These are phyloP conservation scores for Starmerella apis DNA, from an alignment of 805 yeast genomes.

Conservation along the genomic window DNA sequence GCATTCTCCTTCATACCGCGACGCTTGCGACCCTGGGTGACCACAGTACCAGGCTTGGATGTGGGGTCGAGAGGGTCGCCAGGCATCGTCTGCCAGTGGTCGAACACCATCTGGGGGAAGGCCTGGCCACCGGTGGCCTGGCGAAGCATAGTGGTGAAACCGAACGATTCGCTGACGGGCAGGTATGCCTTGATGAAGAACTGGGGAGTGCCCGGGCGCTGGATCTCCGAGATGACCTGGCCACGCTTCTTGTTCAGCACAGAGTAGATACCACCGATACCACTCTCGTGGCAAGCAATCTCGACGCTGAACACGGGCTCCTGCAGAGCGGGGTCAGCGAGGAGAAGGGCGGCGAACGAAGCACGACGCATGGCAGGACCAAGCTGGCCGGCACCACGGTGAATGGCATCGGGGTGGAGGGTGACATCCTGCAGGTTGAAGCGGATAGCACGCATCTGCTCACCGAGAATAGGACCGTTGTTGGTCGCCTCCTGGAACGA, in stretches of 20 bases:
- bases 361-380: conserved; percentile 99
- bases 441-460: conserved; percentile 91
- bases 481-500: conserved; percentile 99
- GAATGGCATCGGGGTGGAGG: conserved; percentile 99
- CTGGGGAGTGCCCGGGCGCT: conserved; percentile 99
- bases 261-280: conserved; percentile 99
- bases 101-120: conserved; percentile 99
- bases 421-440: conserved; percentile 98
- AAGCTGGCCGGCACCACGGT: conserved; percentile 99
- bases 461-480: conserved; percentile 99
- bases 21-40: conserved; percentile 72
- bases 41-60: conserved; percentile 58
- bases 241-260: conserved; percentile 97
- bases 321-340: conserved; percentile 98
- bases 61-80: conserved; percentile 91
- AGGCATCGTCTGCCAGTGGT: conserved; percentile 87
- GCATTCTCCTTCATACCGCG: conserved; percentile 94
- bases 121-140: conserved; percentile 99
- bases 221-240: conserved; percentile 98
- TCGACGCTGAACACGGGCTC: conserved; percentile 99
- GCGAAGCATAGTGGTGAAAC: conserved; percentile 99
- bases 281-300: conserved; percentile 98
- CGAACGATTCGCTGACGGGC: conserved; percentile 99
- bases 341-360: conserved; percentile 93
- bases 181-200: conserved; percentile 99